Percentiles rank a stretch among this genome's conserved stretches.
Conservation (phyloP, 495 filamentous ascomycete genomes). For the Penicillium steckii region DNA sequence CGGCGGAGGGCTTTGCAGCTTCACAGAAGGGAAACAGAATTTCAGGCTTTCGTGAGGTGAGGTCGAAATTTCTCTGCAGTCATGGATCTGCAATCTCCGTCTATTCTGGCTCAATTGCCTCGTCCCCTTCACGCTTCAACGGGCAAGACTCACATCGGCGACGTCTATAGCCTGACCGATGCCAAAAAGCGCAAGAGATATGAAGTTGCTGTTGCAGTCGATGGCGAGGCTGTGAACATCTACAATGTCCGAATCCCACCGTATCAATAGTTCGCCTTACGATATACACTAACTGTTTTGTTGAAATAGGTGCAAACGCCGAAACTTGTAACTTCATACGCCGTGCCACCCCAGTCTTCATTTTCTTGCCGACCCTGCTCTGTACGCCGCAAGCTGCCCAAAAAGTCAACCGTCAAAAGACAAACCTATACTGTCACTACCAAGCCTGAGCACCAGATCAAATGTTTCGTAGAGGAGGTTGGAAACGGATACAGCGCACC, state of each 20-base stretch:
- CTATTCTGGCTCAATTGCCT: constrained; percentile 64
- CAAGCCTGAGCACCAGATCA: constrained; percentile 47
- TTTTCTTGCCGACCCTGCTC: constrained; percentile 79
- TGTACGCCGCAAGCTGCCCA: constrained; percentile 57
- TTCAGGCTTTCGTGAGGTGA: constrained; percentile 7
- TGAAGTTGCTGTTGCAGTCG: constrained; percentile 82
- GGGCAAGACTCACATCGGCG: constrained; percentile 60
- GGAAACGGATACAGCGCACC: constrained; percentile 35
- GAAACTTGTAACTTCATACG: constrained; percentile 80
- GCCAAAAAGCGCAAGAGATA: constrained; percentile 81
- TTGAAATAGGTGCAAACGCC: constrained; percentile 68
- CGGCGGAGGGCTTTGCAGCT: constrained; percentile 28
- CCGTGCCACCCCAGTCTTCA: constrained; percentile 74
- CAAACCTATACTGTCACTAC: constrained; percentile 64
- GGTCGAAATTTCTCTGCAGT: constrained; percentile 10
- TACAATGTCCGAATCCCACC: constrained; percentile 70
- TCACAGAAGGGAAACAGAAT: constrained; percentile 22
- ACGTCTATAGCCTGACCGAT: constrained; percentile 69
- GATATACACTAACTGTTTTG: not conserved
- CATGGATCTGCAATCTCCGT: constrained; percentile 48
- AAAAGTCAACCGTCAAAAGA: constrained; percentile 55
- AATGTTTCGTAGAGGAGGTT: constrained; percentile 53
- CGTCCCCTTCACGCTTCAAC: constrained; percentile 59
- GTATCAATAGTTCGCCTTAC: too few species aligned
- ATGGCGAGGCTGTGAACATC: constrained; percentile 88